Base-by-base conservation (phyloP, 441 rosid species). In the Populus hybrid region DNA sequence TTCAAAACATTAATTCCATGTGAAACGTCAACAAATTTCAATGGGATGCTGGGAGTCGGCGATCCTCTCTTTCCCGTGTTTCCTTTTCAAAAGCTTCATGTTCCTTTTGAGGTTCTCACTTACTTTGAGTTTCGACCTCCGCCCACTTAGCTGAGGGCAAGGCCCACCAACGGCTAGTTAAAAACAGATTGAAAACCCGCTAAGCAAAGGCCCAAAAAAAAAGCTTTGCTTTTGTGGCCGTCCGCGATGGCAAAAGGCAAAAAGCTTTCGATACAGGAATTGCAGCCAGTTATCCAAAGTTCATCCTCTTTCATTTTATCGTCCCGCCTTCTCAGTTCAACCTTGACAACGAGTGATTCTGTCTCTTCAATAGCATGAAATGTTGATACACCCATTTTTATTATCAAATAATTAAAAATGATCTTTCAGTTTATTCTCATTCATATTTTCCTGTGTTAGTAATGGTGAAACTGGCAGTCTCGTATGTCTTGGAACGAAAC, bases 301-400 rank as follows among this genome's bases (percentile, higher is more conserved):
- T 73, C 21, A 56, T 72, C 12, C 42, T 72, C 67, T 72, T 50
- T 50, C 53, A 59, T 29, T 18, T 24, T 7, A 12, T 16, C 35
- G 16, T 24, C 70, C 70, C 70, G 76, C 76, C 70, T 36, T 64
- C 64, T 3, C 16, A 64, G 36, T 64, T 74, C 76, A 74, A 74
- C 26, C 33, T 35, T 21, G 4, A 11, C 40, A 18, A 28, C 9
- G 24, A 45, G 6, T 4, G 6, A 45, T 45, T 12, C 3, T 45
- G 53, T 45, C 53, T 3, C 53, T 14, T 12, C 53, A 3, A 3
- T 14, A 45, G 18, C 53, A 45, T 12, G 53, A 3, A 11, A 42
- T 42, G 18, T 42, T 4, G 18, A 42, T 12, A 12, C 53, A 10
- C 53, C 16, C 18, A 12, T 3, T 45, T 12, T 45, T 45, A 10